Base-by-base conservation (phyloP, 768 basidiomycete species). In the Nidularia sp. region DNA sequence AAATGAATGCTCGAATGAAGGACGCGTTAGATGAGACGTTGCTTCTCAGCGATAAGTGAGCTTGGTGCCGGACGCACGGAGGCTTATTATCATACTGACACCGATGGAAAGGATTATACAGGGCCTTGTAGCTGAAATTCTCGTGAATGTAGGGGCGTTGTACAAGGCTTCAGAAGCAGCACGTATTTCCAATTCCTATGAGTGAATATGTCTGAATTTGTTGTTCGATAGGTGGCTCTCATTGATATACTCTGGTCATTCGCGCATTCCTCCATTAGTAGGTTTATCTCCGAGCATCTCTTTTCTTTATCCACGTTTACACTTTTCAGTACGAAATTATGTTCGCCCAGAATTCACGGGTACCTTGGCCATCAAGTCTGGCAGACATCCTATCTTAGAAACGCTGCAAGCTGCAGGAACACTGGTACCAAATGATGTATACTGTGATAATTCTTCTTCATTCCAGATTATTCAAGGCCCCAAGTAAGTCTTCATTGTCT, bases 401-500 rank as follows among this genome's bases (percentile, higher is more conserved):
- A 84, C 74, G 4, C 73, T 86, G 1, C 83, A 87, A 54, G 71
- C 82, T 1, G 78, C 80, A 0, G 88, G 85, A 2, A 82, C 77
- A 4, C 73, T 94, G 29, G 84, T 98, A 2, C 79, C 91, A 3
- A 98, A 98, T 61, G 96, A 98, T 63, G 85, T 90, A 1, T 99
- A 90, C 60, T 90, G 90, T 60, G 89, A 86, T 52, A 82, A 87
- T 53, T 81, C 88, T 1, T 86, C 92, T 2, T 80, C 80, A 1
- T 98, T 99, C 63, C 94, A 98, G 66, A 80, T 98, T 32, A 79
- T 99, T 33, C 93, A 91, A 56, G 95, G 95, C 0, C 92, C 92
- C 2, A 93, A 93, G 90, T 91, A 59, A 61, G 81, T 70, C 3
- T 42, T 44, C 18, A 43, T 43, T 35, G 48, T 35, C 9, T n/a